Percentiles rank a stretch among this genome's conserved stretches.
phyloP scores from a whole-genome alignment of 108 stramenopile genomes.

The Conticribra weissflogii region DNA sequence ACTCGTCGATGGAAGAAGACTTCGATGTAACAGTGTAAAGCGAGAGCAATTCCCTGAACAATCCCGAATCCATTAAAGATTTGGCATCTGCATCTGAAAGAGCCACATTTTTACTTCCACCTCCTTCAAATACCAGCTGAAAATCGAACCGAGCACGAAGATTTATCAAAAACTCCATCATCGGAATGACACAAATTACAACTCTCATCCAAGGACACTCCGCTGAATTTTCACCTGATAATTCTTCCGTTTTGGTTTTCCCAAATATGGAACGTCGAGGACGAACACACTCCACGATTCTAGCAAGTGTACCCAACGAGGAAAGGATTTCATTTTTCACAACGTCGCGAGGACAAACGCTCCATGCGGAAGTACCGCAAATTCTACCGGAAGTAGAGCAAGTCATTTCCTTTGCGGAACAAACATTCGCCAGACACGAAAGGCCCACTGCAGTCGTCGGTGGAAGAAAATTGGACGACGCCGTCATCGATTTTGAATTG shows the following conservation, averaged over 20 bases:
- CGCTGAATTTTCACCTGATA: conserved; percentile 3
- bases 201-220: conserved; percentile 36
- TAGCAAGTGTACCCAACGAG: conserved; percentile 34
- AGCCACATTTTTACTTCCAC: conserved; percentile 18
- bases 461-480: conserved; percentile 14
- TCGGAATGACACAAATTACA: conserved; percentile 40
- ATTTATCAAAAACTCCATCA: conserved; percentile 46
- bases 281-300: conserved; percentile 32
- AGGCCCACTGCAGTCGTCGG: conserved; percentile 30
- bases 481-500: neutral
- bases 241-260: neutral
- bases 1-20: conserved; percentile 3
- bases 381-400: conserved; percentile 27
- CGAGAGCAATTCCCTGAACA: conserved; percentile 44
- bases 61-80: conserved; percentile 41
- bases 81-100: conserved; percentile 43
- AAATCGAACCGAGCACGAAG: conserved; percentile 46
- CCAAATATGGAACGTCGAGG: conserved; percentile 16
- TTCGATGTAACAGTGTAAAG: conserved; percentile 22
- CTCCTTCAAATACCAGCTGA: conserved; percentile 42
- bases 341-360: conserved; percentile 47
- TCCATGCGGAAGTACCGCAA: conserved; percentile 32
- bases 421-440: conserved; percentile 31
- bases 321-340: conserved; percentile 35
- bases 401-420: conserved; percentile 45